These are phyloP conservation scores for Bifiguratus adelaidae DNA, from an alignment of 192 early-diverging fungal genomes.

Conservation along the genomic window DNA sequence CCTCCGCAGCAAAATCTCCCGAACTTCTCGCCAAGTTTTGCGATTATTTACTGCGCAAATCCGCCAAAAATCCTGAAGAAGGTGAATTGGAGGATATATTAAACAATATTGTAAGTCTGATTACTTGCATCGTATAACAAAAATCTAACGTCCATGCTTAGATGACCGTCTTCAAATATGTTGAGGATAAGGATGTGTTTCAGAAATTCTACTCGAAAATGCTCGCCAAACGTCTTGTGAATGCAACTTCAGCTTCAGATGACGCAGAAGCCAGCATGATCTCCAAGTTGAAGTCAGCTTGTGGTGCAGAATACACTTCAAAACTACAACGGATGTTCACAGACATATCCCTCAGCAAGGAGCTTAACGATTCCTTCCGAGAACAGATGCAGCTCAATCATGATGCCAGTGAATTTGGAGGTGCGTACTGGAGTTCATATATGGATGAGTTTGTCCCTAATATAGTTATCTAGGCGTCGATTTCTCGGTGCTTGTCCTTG, in stretches of 20 bases:
- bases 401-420: constrained; percentile 8
- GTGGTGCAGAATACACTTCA: constrained; percentile 90
- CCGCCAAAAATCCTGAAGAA: constrained; percentile 65
- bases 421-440: constrained; percentile 1
- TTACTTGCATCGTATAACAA: neutral
- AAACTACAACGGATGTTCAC: constrained; percentile 95
- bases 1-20: constrained; percentile 60
- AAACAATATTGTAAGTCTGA: constrained; percentile 55
- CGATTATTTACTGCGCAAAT: constrained; percentile 83
- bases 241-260: constrained; percentile 77
- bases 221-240: constrained; percentile 88
- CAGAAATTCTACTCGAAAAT: constrained; percentile 94
- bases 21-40: constrained; percentile 86
- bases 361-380: constrained; percentile 79
- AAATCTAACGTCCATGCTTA: neutral
- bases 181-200: constrained; percentile 97
- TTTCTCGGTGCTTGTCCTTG: constrained; percentile 80
- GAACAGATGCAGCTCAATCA: constrained; percentile 33
- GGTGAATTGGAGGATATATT: constrained; percentile 57
- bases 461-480: constrained; percentile 27
- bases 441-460: neutral
- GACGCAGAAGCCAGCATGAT: constrained; percentile 96
- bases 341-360: constrained; percentile 86
- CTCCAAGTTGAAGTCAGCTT: constrained; percentile 80
- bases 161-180: constrained; percentile 94